These are phyloP conservation scores for Leucogyrophana mollusca DNA, from an alignment of 768 basidiomycete genomes.

Conservation along the genomic window DNA sequence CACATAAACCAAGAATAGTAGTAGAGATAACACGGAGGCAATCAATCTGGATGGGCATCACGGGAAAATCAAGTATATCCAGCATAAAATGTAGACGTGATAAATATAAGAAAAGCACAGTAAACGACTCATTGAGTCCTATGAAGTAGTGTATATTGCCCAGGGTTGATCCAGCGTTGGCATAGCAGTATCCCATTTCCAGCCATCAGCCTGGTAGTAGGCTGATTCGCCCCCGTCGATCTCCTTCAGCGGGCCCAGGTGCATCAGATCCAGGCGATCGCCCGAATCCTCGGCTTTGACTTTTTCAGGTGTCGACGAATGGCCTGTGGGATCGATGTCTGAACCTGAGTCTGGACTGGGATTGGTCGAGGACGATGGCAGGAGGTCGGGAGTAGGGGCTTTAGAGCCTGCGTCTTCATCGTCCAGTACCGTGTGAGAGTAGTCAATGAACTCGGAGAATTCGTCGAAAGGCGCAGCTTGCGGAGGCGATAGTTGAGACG, in stretches of 20 bases:
- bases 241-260: slow-evolving; percentile 63
- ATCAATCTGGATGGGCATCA: slow-evolving; percentile 32
- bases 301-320: slow-evolving; percentile 45
- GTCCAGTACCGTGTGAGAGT: slow-evolving; percentile 48
- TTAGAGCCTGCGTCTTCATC: slow-evolving; percentile 67
- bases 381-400: slow-evolving; percentile 72
- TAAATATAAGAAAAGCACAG: slow-evolving; percentile 36
- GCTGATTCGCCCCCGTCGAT: slow-evolving; percentile 75
- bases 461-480: slow-evolving; percentile 41
- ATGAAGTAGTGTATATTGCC: slow-evolving; percentile 54
- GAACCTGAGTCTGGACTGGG: slow-evolving; percentile 75
- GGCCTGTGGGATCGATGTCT: slow-evolving; percentile 53
- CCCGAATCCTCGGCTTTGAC: slow-evolving; percentile 50
- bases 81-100: slow-evolving; percentile 38
- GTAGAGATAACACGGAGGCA: slow-evolving; percentile 34
- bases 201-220: slow-evolving; percentile 54
- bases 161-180: slow-evolving; percentile 63
- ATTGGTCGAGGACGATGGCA: slow-evolving; percentile 69
- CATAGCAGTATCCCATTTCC: slow-evolving; percentile 78
- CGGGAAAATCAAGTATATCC: slow-evolving; percentile 38
- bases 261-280: slow-evolving; percentile 47
- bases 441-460: slow-evolving; percentile 67
- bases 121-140: slow-evolving; percentile 40
- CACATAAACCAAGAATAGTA: slow-evolving; percentile 42
- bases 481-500: slow-evolving; percentile 33